Evolutionary conservation across 306 rosid species (phyloP).

Genomic region (Spatholobus suberectus): DNA sequence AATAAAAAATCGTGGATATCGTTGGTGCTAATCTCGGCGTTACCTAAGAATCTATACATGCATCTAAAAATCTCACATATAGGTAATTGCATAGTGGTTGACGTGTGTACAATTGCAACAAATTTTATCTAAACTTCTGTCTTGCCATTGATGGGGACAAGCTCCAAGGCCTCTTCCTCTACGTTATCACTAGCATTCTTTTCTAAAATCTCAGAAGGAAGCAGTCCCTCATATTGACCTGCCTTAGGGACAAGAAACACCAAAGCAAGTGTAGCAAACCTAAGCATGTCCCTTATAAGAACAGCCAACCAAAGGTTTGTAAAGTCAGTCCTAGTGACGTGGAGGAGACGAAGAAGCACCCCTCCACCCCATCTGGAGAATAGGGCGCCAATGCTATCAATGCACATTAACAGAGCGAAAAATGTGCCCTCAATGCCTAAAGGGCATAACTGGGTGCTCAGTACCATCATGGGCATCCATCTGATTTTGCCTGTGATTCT

Average conservation of each 20-base stretch:
- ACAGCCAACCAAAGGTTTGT: slow-evolving; percentile 69
- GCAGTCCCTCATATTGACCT: slow-evolving; percentile 51
- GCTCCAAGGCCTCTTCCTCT: slow-evolving; percentile 60
- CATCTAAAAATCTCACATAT: neutral
- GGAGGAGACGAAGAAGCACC: slow-evolving; percentile 54
- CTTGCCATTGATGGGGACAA: slow-evolving; percentile 53
- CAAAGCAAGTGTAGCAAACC: slow-evolving; percentile 59
- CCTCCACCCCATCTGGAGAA: slow-evolving; percentile 72
- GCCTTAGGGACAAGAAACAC: slow-evolving; percentile 71
- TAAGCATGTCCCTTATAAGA: slow-evolving; percentile 57
- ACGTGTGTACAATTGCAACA: neutral
- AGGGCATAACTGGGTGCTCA: slow-evolving; percentile 74
- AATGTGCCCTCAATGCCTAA: slow-evolving; percentile 81
- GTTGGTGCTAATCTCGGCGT: neutral
- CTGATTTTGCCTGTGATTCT: slow-evolving; percentile 55
- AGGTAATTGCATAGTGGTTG: neutral
- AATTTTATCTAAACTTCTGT: slow-evolving; percentile 30
- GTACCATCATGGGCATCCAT: slow-evolving; percentile 82
- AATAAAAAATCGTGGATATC: neutral
- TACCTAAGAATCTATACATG: neutral
- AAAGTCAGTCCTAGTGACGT: slow-evolving; percentile 69
- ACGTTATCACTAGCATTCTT: neutral
- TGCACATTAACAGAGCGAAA: slow-evolving; percentile 75
- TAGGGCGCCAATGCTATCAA: slow-evolving; percentile 68
- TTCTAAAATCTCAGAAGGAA: slow-evolving; percentile 53